These are phyloP conservation scores for Moesziomyces globuligerus DNA, from an alignment of 1,284 basidiomycete genomes.

Conservation along the genomic window DNA sequence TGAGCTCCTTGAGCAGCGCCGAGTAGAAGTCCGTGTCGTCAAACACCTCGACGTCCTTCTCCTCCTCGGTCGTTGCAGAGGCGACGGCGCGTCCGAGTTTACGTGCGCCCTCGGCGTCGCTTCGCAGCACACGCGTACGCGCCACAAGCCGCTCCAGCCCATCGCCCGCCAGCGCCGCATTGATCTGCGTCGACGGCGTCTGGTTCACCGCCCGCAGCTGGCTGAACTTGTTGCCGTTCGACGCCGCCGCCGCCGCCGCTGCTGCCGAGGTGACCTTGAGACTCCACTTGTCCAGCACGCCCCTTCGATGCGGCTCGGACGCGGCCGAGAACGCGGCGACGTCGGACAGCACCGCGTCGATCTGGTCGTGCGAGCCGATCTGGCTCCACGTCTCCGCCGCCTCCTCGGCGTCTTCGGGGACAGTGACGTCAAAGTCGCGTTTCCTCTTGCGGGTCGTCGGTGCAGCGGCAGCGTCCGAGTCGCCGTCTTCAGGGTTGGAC, in stretches of 20 bases:
- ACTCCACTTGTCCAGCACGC: slow-evolving; percentile 56
- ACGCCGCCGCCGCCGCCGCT: slow-evolving; percentile 33
- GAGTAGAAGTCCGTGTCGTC: slow-evolving; percentile 66
- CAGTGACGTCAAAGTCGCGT: slow-evolving; percentile 32
- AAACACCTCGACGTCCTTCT: slow-evolving; percentile 55
- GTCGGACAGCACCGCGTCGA: slow-evolving; percentile 27
- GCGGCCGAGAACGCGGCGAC: slow-evolving; percentile 28
- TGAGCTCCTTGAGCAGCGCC: slow-evolving; percentile 60
- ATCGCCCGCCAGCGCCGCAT: slow-evolving; percentile 54
- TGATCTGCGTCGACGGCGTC: slow-evolving; percentile 51
- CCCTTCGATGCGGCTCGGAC: slow-evolving; percentile 21
- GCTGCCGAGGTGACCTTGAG: slow-evolving; percentile 46
- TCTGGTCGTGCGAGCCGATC: slow-evolving; percentile 31
- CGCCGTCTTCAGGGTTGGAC: slow-evolving; percentile 4
- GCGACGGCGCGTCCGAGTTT: slow-evolving; percentile 15
- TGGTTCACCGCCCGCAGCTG: slow-evolving; percentile 60
- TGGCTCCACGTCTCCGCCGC: slow-evolving; percentile 30
- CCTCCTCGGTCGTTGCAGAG: neutral
- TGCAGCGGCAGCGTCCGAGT: neutral
- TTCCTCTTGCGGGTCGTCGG: slow-evolving; percentile 40
- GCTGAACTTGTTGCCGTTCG: slow-evolving; percentile 37
- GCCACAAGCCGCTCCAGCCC: slow-evolving; percentile 52
- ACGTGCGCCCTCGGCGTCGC: slow-evolving; percentile 17
- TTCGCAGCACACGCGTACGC: slow-evolving; percentile 57
- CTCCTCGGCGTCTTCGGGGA: slow-evolving; percentile 16